phyloP scores from a whole-genome alignment of 805 yeast genomes.

The Kuraishia capsulata region DNA sequence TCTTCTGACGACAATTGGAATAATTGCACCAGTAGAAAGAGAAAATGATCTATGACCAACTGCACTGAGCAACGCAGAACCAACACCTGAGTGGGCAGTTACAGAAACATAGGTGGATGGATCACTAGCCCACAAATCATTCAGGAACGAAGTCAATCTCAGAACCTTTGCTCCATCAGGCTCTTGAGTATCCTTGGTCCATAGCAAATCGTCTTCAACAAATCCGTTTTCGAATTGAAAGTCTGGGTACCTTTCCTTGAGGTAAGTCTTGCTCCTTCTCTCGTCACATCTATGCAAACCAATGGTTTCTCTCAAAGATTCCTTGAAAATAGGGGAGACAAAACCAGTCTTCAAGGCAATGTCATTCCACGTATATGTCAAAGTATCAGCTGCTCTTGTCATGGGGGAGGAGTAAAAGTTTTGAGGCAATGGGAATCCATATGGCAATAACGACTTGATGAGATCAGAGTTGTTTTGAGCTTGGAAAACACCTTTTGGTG shows the following conservation, averaged over 20 bases:
- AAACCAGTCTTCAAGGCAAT: slow-evolving; percentile 13
- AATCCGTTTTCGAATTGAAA: slow-evolving; percentile 35
- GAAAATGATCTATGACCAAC: slow-evolving; percentile 38
- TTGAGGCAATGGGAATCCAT: slow-evolving; percentile 26
- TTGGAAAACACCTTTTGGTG: slow-evolving; percentile 33
- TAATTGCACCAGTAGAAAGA: slow-evolving; percentile 47
- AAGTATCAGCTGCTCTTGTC: slow-evolving; percentile 40
- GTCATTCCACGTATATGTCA: slow-evolving; percentile 36
- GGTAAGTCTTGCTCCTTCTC: slow-evolving; percentile 25
- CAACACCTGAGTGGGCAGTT: slow-evolving; percentile 45
- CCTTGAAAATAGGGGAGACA: slow-evolving; percentile 30
- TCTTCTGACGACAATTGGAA: slow-evolving; percentile 42
- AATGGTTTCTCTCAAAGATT: slow-evolving; percentile 37
- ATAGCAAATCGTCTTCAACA: slow-evolving; percentile 35
- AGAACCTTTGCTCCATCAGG: slow-evolving; percentile 2
- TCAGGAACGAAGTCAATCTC: slow-evolving; percentile 6
- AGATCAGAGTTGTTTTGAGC: slow-evolving; percentile 28
- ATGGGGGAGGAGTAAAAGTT: slow-evolving; percentile 40
- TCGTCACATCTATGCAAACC: slow-evolving; percentile 45
- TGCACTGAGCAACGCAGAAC: slow-evolving; percentile 36
- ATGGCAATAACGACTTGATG: slow-evolving; percentile 5
- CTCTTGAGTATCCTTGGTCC: slow-evolving; percentile 22
- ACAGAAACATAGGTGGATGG: slow-evolving; percentile 23
- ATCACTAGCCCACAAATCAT: slow-evolving; percentile 11
- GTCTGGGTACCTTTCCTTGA: slow-evolving; percentile 31